Conservation (phyloP, 2,329 filamentous ascomycete genomes). For the Paecilomyces niveus region DNA sequence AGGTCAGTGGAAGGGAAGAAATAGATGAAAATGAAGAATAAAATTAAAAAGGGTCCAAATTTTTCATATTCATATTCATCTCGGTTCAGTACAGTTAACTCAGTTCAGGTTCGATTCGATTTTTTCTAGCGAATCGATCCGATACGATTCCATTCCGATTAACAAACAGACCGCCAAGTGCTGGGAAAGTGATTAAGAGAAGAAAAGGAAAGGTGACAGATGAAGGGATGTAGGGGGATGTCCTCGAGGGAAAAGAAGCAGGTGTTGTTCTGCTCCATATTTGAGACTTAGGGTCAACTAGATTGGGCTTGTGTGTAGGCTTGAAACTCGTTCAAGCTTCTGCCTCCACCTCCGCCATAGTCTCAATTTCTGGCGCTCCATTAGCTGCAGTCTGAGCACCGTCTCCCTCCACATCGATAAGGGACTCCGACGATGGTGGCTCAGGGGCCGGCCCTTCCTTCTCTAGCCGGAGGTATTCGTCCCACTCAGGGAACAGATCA, state of each 20-base stretch:
- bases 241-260: background rate
- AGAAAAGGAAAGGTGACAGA: background rate
- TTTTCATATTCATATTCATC: slow-evolving; percentile 9
- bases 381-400: slow-evolving; percentile 25
- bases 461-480: slow-evolving; percentile 79
- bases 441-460: slow-evolving; percentile 53
- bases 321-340: slow-evolving; percentile 6
- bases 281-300: background rate
- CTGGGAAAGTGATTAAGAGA: background rate
- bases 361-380: slow-evolving; percentile 23
- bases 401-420: slow-evolving; percentile 36
- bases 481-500: slow-evolving; percentile 94
- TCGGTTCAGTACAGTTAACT: background rate
- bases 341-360: slow-evolving; percentile 11
- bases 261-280: background rate
- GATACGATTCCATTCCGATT: background rate
- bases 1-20: no score
- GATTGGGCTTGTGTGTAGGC: background rate
- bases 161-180: background rate
- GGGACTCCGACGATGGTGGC: slow-evolving; percentile 28
- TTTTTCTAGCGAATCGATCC: background rate
- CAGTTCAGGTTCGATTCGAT: background rate
- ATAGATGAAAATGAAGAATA: background rate
- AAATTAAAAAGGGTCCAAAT: background rate
- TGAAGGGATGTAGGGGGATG: background rate